A percentile compares a stretch with the other conserved stretches of the same genome.
Conservation (phyloP, 257 asterid species). For the Eustoma russellianum region DNA sequence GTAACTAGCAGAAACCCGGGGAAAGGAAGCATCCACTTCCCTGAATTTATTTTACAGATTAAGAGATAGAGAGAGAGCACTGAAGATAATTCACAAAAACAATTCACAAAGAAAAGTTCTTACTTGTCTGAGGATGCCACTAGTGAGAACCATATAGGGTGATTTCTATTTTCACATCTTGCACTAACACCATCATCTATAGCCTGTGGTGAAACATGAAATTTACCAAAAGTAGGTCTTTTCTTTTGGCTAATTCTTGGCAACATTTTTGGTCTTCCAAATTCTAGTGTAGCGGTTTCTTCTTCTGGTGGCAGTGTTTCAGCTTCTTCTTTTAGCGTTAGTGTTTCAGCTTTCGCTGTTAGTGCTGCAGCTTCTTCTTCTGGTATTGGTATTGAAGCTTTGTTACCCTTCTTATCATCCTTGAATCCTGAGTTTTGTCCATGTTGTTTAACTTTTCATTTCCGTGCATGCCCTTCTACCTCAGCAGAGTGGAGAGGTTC, state of each 20-base stretch:
- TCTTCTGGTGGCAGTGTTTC: too few species aligned
- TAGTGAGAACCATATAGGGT: slow-evolving; percentile 83
- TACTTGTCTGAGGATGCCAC: slow-evolving; percentile 71
- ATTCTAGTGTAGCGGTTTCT: slow-evolving; percentile 33
- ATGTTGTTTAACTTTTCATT: slow-evolving; percentile 46
- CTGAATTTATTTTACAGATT: slow-evolving; percentile 35
- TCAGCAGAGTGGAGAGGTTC: slow-evolving; percentile 39
- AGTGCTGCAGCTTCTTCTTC: too few species aligned
- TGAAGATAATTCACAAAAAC: slow-evolving; percentile 5
- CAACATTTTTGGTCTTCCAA: slow-evolving; percentile 56
- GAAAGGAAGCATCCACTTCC: slow-evolving; percentile 63
- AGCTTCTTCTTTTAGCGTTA: too few species aligned
- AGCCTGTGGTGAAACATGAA: slow-evolving; percentile 51
- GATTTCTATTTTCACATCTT: slow-evolving; percentile 39
- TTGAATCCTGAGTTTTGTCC: slow-evolving; percentile 48
- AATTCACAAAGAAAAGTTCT: slow-evolving; percentile 19
- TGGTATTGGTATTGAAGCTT: slow-evolving; percentile 3
- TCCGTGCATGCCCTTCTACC: slow-evolving; percentile 38
- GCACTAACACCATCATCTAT: slow-evolving; percentile 52
- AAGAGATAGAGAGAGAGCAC: slow-evolving; percentile 11
- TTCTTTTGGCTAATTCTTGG: slow-evolving; percentile 57
- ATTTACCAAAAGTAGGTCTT: slow-evolving; percentile 39
- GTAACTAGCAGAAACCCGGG: slow-evolving; percentile 76
- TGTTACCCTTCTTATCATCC: slow-evolving; percentile 36
- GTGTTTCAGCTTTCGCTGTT: too few species aligned